A percentile compares a stretch with the other conserved stretches of the same genome.
Conservation (phyloP, 257 asterid genomes). For the Solanum habrochaites region DNA sequence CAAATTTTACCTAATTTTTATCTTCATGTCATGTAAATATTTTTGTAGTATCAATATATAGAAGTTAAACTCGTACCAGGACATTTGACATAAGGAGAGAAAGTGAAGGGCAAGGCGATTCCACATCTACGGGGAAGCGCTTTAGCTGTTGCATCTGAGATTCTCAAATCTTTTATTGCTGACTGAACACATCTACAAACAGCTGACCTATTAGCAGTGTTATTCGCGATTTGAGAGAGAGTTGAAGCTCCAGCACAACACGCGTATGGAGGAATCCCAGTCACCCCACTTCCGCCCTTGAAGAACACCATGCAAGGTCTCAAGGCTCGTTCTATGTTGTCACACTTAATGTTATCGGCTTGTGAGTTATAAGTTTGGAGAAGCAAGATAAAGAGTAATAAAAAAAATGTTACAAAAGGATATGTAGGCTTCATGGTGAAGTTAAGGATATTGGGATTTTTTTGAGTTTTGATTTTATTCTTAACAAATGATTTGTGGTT, state of each 20-base stretch:
- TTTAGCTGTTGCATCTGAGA: background rate
- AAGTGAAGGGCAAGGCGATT: background rate
- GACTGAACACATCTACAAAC: background rate
- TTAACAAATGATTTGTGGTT: background rate
- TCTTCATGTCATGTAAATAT: background rate
- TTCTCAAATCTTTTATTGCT: background rate
- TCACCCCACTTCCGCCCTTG: background rate
- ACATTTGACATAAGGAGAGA: background rate
- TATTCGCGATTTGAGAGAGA: background rate
- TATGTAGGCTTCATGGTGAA: background rate
- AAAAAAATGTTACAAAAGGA: background rate
- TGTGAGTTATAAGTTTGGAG: background rate
- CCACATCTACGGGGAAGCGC: background rate
- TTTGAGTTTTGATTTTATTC: background rate
- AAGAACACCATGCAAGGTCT: background rate
- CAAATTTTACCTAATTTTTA: background rate
- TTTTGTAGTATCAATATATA: background rate
- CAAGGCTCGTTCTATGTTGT: background rate
- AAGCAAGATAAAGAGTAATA: background rate
- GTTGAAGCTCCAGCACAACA: background rate
- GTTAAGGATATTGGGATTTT: background rate
- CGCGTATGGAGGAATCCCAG: background rate
- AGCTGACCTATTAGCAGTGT: background rate
- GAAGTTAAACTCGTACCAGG: background rate
- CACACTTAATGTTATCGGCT: background rate